Evolutionary conservation across 164 flowering plant genomes (phyloP), one percentile per base, ranked within the genome.

Genomic region (Magnolia changhungtana): DNA sequence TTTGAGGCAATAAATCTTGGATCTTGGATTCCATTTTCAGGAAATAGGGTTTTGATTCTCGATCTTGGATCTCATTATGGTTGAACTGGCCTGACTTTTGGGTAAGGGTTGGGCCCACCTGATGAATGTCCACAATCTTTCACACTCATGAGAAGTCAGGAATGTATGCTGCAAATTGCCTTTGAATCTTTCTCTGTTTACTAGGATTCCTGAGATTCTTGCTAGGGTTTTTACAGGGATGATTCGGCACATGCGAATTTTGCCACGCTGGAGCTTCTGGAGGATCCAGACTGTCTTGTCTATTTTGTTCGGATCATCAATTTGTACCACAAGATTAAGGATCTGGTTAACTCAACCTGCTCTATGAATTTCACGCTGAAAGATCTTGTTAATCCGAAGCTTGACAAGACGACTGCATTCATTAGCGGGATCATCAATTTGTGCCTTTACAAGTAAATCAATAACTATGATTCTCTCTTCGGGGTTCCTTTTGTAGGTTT

Each of bases 361-460:
- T 89, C 93, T 0, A 61, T 29, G 19, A 77, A 78, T 19, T 94
- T 96, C 73, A 89, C 84, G 3, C 76, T 91, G 21, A 87, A 74
- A 51, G 98, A 96, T 79, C 80, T 96, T 55, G 14, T 89, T 14
- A 84, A 67, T 71, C 99, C 99, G 0, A 90, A 90, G 24, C 71
- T 86, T 3, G 79, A 83, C 4, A 83, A 92, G 67, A 90, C 94
- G 1, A 80, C 78, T 64, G 59, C 68, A 21, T 90, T 92, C 71
- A 75, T 96, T 64, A 85, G 97, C 67, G 87, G 91, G 1, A 68
- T 94, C 37, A 85, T 91, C 76, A 96, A 96, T 81, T 92, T 89
- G 80, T 77, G 79, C 72, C 83, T 91, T 73, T 81, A 91, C 87
- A 92, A 85, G 99, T 94, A 52, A 73, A 16, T 13, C 14, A 27